Conservation (phyloP, 352 stramenopile species). For the Thalassiosira exigua region DNA sequence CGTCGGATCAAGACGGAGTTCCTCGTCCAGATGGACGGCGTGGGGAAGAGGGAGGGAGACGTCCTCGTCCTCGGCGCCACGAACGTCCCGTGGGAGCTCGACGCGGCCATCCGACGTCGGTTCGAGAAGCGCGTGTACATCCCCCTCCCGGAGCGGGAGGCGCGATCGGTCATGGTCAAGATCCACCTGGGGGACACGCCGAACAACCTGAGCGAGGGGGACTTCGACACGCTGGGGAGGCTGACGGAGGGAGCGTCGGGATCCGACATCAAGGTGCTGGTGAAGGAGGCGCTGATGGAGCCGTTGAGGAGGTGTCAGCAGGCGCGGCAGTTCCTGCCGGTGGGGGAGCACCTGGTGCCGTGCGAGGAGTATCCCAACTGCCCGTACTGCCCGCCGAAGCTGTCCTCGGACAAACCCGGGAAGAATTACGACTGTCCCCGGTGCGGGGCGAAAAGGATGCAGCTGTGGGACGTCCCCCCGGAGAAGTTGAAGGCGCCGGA, state of each 20-base stretch:
- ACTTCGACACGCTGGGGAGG: constrained; percentile 93
- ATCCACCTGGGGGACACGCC: constrained; percentile 97
- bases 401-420: constrained; percentile 62
- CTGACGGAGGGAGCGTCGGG: constrained; percentile 94
- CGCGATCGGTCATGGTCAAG: constrained; percentile 94
- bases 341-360: constrained; percentile 69
- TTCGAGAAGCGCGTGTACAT: constrained; percentile 99
- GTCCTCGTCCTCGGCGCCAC: constrained; percentile 96
- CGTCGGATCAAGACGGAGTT: constrained; percentile 98
- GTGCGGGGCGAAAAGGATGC: constrained; percentile 85
- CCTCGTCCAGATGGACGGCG: constrained; percentile 97
- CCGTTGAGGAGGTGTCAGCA: constrained; percentile 95
- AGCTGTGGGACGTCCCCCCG: constrained; percentile 86
- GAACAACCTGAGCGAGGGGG: constrained; percentile 90
- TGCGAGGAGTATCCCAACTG: constrained; percentile 85
- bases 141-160: constrained; percentile 90
- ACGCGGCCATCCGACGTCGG: constrained; percentile 91
- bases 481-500: constrained; percentile 87
- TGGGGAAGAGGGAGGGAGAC: constrained; percentile 86
- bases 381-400: constrained; percentile 79
- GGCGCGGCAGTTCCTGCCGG: constrained; percentile 88
- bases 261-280: constrained; percentile 95
- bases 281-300: constrained; percentile 96
- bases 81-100: constrained; percentile 96
- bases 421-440: constrained; percentile 79